phyloP scores from a whole-genome alignment of 176 grass and related monocot species.

The Stipa capillata region DNA sequence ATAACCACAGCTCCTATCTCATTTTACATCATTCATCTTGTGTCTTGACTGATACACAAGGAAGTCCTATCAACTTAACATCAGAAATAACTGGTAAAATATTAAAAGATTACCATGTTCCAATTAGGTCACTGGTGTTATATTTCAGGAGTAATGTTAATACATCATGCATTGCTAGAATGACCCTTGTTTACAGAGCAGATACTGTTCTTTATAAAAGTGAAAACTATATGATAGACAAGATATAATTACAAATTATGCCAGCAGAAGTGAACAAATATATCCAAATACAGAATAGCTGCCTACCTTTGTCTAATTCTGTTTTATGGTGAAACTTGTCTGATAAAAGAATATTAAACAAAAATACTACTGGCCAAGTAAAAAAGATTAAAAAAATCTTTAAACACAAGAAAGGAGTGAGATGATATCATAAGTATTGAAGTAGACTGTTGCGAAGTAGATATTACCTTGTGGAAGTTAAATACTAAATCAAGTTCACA shows the following conservation, averaged over 20 bases:
- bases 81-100: neutral
- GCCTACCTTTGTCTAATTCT: neutral
- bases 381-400: neutral
- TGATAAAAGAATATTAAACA: neutral
- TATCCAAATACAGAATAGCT: neutral
- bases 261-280: neutral
- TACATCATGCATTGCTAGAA: neutral
- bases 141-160: neutral
- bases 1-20: neutral
- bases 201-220: neutral
- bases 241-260: neutral
- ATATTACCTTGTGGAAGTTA: conserved; percentile 81
- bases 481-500: conserved; percentile 93
- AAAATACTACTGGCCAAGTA: neutral
- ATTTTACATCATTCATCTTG: neutral
- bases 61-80: neutral
- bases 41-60: neutral
- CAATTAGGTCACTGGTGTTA: neutral
- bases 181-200: neutral
- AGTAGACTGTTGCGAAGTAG: neutral
- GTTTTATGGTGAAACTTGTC: neutral
- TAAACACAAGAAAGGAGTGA: neutral
- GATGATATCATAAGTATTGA: neutral
- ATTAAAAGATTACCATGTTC: neutral
- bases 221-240: neutral